Percentiles rank a stretch among this genome's conserved stretches.
These are phyloP conservation scores for Phytophthora pluvialis DNA, from an alignment of 352 stramenopile species.

Conservation along the genomic window DNA sequence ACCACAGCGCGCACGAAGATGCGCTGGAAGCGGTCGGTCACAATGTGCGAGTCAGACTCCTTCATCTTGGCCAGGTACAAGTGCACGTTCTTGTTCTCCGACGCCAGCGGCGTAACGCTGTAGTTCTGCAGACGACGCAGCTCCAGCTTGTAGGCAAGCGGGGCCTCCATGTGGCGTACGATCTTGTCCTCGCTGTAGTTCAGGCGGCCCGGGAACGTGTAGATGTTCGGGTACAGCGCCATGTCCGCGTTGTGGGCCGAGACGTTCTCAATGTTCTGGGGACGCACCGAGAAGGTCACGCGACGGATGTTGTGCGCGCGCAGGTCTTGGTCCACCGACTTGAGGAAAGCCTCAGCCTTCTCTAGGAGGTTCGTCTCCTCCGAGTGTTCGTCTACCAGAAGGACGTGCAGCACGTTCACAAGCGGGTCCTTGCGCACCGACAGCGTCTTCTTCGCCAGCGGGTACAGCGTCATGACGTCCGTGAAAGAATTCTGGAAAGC, in stretches of 20 bases:
- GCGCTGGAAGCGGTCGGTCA: conserved; percentile 89
- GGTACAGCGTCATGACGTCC: conserved; percentile 76
- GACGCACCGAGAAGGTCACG: conserved; percentile 88
- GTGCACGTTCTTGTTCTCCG: conserved; percentile 97
- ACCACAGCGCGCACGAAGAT: conserved; percentile 98
- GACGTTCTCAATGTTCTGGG: conserved; percentile 49
- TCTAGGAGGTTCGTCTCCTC: conserved; percentile 65
- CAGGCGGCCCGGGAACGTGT: conserved; percentile 88
- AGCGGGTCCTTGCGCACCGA: conserved; percentile 68
- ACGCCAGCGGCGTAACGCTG: conserved; percentile 93
- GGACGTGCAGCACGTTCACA: conserved; percentile 87
- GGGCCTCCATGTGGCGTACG: conserved; percentile 98
- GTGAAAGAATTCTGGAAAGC: conserved; percentile 74
- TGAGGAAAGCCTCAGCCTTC: conserved; percentile 68
- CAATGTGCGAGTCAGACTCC: conserved; percentile 75
- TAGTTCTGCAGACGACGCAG: conserved; percentile 98
- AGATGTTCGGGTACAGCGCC: conserved; percentile 88
- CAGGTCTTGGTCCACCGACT: conserved; percentile 61
- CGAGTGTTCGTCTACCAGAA: conserved; percentile 74
- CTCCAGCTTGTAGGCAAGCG: conserved; percentile 98
- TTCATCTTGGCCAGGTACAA: conserved; percentile 98
- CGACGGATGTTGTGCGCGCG: conserved; percentile 85
- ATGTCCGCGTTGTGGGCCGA: conserved; percentile 54
- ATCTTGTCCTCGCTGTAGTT: conserved; percentile 98
- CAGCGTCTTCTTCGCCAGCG: conserved; percentile 70